phyloP scores from a whole-genome alignment of 257 asterid genomes.

The Misopates orontium region DNA sequence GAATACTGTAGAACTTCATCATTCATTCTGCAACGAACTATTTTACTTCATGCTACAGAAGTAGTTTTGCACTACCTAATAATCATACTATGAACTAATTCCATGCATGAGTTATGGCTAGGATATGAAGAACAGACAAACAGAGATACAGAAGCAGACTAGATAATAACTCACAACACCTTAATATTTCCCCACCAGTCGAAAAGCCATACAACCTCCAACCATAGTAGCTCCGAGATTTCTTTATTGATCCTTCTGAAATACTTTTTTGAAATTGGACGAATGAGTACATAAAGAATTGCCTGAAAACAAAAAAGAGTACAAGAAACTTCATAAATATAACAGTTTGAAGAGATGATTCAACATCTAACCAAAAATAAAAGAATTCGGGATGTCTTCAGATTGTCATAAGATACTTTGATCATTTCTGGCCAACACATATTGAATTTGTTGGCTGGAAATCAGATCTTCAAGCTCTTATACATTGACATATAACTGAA shows the following conservation, averaged over 20 bases:
- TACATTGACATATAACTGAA: conserved; percentile 18
- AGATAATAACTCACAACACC: conserved; percentile 41
- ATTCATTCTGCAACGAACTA: conserved; percentile 4
- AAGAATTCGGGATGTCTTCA: not conserved
- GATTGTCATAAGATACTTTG: not conserved
- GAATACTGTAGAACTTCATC: conserved; percentile 1
- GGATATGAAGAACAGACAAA: not conserved
- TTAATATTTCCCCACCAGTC: conserved; percentile 95
- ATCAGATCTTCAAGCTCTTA: conserved; percentile 8
- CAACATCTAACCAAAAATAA: not conserved
- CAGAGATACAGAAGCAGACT: not conserved
- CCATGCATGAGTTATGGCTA: not conserved
- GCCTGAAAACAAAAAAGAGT: conserved; percentile 44
- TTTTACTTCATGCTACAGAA: conserved; percentile 1
- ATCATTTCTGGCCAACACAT: not conserved
- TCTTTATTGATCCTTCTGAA: conserved; percentile 68
- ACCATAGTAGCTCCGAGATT: conserved; percentile 65
- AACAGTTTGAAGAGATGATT: conserved; percentile 18
- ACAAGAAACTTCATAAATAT: conserved; percentile 8
- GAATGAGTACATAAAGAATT: conserved; percentile 56
- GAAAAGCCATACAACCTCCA: conserved; percentile 82
- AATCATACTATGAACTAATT: not conserved
- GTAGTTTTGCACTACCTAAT: not conserved
- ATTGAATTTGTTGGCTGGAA: not conserved
- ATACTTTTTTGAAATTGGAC: conserved; percentile 59